phyloP scores from a whole-genome alignment of 1,284 basidiomycete species.

The Pseudozyma sp. region DNA sequence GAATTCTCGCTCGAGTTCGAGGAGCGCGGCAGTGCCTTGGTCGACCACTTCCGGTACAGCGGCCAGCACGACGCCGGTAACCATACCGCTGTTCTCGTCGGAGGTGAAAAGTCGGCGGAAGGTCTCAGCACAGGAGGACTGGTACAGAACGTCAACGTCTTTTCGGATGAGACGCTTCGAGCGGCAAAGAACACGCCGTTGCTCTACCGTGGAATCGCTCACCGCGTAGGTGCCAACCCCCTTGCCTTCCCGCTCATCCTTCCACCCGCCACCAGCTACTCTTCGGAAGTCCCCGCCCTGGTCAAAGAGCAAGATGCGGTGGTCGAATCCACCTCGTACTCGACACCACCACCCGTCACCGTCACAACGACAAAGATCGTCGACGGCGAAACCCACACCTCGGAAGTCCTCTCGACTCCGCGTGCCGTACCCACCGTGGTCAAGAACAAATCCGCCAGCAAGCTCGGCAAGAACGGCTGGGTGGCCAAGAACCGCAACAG shows the following conservation, averaged over 20 bases:
- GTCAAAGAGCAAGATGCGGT: conserved; percentile 21
- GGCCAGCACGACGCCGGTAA: conserved; percentile 44
- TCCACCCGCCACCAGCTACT: conserved; percentile 74
- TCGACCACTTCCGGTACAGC: conserved; percentile 70
- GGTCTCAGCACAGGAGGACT: conserved; percentile 36
- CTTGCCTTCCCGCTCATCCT: conserved; percentile 83
- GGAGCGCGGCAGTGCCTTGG: conserved; percentile 69
- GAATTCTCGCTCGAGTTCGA: conserved; percentile 74
- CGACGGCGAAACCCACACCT: conserved; percentile 30
- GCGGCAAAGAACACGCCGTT: conserved; percentile 71
- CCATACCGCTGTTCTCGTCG: conserved; percentile 58
- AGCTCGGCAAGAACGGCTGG: conserved; percentile 45
- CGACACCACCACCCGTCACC: conserved; percentile 34
- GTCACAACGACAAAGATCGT: conserved; percentile 39
- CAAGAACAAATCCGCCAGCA: conserved; percentile 19
- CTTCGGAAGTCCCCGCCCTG: conserved; percentile 76
- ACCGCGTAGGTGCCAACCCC: conserved; percentile 82
- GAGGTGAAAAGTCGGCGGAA: conserved; percentile 16
- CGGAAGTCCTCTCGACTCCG: conserved; percentile 37
- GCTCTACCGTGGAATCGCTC: conserved; percentile 81
- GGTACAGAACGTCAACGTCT: conserved; percentile 63
- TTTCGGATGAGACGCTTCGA: conserved; percentile 70
- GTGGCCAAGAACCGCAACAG: conserved; percentile 31
- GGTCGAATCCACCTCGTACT: conserved; percentile 29
- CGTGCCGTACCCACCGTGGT: conserved; percentile 37